Conservation (phyloP, 2,329 filamentous ascomycete genomes). For the Alternaria sp. region DNA sequence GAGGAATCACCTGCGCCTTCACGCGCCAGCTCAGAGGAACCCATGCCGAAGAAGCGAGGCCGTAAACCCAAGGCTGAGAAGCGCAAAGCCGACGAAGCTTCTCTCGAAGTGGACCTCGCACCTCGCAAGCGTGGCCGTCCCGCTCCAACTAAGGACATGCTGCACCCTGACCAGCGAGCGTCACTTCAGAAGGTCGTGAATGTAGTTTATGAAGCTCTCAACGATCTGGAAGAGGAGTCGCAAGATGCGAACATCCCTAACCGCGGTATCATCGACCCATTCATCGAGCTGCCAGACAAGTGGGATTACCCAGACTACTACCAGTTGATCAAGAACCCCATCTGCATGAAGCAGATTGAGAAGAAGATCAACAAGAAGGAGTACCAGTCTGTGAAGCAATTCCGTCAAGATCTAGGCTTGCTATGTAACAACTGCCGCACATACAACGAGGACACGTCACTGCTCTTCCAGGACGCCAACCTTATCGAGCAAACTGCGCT, state of each 20-base stretch:
- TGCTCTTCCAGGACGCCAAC: conserved; percentile 91
- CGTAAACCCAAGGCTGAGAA: conserved; percentile 83
- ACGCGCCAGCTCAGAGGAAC: conserved; percentile 82
- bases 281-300: conserved; percentile 89
- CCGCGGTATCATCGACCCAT: conserved; percentile 89
- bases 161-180: conserved; percentile 74
- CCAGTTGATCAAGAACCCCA: conserved; percentile 87
- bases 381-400: conserved; percentile 80
- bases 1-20: conserved; percentile 80
- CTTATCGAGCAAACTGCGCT: conserved; percentile 75
- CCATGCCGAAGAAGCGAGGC: conserved; percentile 77
- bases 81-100: conserved; percentile 81
- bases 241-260: conserved; percentile 65
- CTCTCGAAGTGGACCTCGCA: conserved; percentile 69
- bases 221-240: conserved; percentile 83
- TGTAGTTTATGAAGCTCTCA: conserved; percentile 78
- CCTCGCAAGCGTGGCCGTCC: conserved; percentile 71
- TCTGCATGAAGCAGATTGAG: conserved; percentile 95
- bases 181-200: conserved; percentile 82
- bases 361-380: conserved; percentile 96
- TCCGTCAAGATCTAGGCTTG: conserved; percentile 82
- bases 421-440: conserved; percentile 91
- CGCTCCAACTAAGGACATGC: conserved; percentile 70
- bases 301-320: conserved; percentile 95
- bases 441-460: conserved; percentile 95